Base-by-base conservation (phyloP, 2,329 filamentous ascomycete species). In the Arthroderma sp. region DNA sequence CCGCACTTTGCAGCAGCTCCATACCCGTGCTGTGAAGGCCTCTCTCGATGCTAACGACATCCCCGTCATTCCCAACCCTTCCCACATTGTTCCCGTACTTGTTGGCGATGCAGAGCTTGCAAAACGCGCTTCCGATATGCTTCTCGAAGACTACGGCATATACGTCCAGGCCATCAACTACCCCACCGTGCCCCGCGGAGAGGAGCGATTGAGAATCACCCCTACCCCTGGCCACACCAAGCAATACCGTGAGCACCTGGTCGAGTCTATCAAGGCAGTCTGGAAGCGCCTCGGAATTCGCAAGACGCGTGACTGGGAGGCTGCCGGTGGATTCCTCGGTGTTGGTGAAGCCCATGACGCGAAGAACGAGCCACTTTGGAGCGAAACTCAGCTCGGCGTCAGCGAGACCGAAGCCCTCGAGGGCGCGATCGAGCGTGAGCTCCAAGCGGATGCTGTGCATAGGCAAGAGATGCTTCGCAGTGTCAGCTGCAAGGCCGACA, bases 131-230 rank as follows among this genome's bases (percentile, higher is more conserved):
- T 94, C 86, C 27, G 91, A 98, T 61, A 79, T 94, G 70, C 78
- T 98, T 22, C 76, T 98, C 9, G 80, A 83, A 54, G 83, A 94
- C 54, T 84, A 94, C 70, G 78, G 80, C 50, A 95, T 98, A 61
- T 98, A 98, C 62, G 91, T 98, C 28, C 91, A 98, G 68, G 87
- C 86, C 45, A 96, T 98, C 75, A 98, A 98, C 70, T 96, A 96
- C 68, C 91, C 91, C 2, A 98, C 91, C 42, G 91, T 98, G 2
- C 91, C 91, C 2, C 86, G 94, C 5, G 91, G 91, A n/a, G 88
- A 98, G 70, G 91, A 98, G 67, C 82, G 91, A 47, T 81, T 98
- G 46, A 83, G 91, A 53, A 86, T 98, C 64, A 98, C 91, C 1
- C 91, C 91, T 0, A 98, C 91, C 1, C 91, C 91, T 0, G 91